These are phyloP conservation scores for Trichoderma orchidacearum DNA, from an alignment of 495 filamentous ascomycete genomes.

Conservation along the genomic window DNA sequence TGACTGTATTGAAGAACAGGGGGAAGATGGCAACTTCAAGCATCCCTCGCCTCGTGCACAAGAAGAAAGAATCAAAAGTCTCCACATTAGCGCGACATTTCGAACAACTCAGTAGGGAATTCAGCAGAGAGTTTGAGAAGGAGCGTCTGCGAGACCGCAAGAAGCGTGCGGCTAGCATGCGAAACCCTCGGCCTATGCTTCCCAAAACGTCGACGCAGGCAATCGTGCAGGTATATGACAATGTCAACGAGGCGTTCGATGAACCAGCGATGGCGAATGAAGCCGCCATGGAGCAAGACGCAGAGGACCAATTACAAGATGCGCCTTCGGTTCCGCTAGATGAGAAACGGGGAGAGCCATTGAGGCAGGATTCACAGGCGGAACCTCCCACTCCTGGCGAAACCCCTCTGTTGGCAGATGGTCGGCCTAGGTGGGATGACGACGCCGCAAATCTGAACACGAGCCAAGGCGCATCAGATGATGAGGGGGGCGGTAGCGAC, in stretches of 20 bases:
- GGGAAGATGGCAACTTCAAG: slow-evolving; percentile 55
- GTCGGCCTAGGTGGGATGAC: slow-evolving; percentile 11
- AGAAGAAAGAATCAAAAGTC: slow-evolving; percentile 58
- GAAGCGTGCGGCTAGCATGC: slow-evolving; percentile 67
- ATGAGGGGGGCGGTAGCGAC: slow-evolving; percentile 59
- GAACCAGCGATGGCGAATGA: slow-evolving; percentile 57
- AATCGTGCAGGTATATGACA: slow-evolving; percentile 88
- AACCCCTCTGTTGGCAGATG: slow-evolving; percentile 4
- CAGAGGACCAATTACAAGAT: slow-evolving; percentile 34
- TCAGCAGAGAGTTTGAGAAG: slow-evolving; percentile 54
- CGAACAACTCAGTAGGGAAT: slow-evolving; percentile 83
- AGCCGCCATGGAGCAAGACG: neutral
- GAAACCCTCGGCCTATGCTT: slow-evolving; percentile 63
- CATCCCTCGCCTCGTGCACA: slow-evolving; percentile 75
- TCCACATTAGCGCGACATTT: slow-evolving; percentile 87
- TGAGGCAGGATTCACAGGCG: slow-evolving; percentile 9
- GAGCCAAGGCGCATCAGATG: slow-evolving; percentile 39
- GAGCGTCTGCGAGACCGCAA: slow-evolving; percentile 77
- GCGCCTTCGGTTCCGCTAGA: neutral
- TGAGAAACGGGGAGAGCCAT: slow-evolving; percentile 5
- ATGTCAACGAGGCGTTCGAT: slow-evolving; percentile 83
- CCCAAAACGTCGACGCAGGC: slow-evolving; percentile 88
- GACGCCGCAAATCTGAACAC: slow-evolving; percentile 30
- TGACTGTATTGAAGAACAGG: slow-evolving; percentile 45
- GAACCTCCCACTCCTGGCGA: slow-evolving; percentile 8